Conservation (phyloP, 1,284 basidiomycete genomes). For the Cryptococcus sp. region DNA sequence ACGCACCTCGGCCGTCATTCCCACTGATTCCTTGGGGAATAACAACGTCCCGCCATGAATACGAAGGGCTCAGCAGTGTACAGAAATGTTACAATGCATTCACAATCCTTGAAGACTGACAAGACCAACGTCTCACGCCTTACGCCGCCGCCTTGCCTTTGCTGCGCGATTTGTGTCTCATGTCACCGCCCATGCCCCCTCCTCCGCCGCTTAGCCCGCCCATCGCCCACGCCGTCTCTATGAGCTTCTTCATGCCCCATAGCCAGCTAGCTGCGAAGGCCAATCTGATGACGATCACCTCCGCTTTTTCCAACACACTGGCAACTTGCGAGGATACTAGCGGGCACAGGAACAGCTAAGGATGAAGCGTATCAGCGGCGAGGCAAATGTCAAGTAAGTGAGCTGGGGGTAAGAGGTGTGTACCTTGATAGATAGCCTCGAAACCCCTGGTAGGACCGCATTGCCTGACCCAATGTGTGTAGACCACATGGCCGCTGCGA, state of each 20-base stretch:
- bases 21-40: too few relatives aligned
- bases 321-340: too few relatives aligned
- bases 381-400: not conserved
- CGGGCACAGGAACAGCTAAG: too few relatives aligned
- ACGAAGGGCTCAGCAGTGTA: too few relatives aligned
- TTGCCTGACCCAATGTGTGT: not conserved
- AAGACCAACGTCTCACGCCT: not conserved
- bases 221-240: constrained; percentile 19
- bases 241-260: constrained; percentile 21
- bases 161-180: not conserved
- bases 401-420: too few relatives aligned
- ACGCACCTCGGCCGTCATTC: too few relatives aligned
- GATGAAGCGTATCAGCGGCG: not conserved
- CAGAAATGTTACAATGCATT: too few relatives aligned
- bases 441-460: too few relatives aligned
- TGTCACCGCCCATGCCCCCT: not conserved
- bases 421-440: too few relatives aligned
- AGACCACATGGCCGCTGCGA: not conserved
- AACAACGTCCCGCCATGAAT: too few relatives aligned
- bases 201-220: constrained; percentile 14
- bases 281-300: not conserved
- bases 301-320: too few relatives aligned
- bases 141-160: not conserved
- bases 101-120: not conserved
- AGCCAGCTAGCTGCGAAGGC: constrained; percentile 10